Base-by-base conservation (phyloP, 306 rosid genomes). In the Pterocarpus macrocarpus region DNA sequence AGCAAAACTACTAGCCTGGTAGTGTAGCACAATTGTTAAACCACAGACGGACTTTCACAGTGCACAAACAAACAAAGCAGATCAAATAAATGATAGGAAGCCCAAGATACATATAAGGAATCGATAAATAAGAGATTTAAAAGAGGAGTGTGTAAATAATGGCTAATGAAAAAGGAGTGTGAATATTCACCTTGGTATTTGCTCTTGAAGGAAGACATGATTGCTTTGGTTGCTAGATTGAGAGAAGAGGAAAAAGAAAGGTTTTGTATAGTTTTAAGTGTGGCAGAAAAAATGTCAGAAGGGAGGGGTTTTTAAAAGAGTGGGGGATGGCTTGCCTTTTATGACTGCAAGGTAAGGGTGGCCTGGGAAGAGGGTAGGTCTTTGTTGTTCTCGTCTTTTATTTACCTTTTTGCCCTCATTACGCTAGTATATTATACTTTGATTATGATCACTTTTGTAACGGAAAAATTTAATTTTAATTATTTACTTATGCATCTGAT, bases 201-300 rank as follows among this genome's bases (percentile, higher is more conserved):
- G 83, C 76, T 66, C 80, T 56, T 83, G 80, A 83, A 78, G 77
- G 64, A 64, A 73, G 83, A 71, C 86, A 83, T 83, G 80, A 55
- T 10, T 12, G 53, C 3, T 57, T 34, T 13, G 5, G 28, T 0
- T 0, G 72, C 2, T n/a, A 52, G 39, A 38, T 5, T 15, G 49
- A 41, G 58, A 16, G 28, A 47, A 35, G 5, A 15, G 41, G 9
- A 10, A 13, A 0, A 2, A 16, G 13, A n/a, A 8, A 36, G 69
- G 44, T 63, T 69, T 47, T 45, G 63, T 41, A 43, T 53, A 1
- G 61, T 70, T 52, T 56, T 12, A 22, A 35, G 15, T 2, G 41
- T 15, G 61, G 15, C 16, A 15, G 22, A 50, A 57, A 44, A 35
- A 67, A 34, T 2, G 28, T 13, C 4, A 15, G 35, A 43, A 71